Conservation (phyloP, 2,329 filamentous ascomycete genomes). For the Penicillium brevicompactum region DNA sequence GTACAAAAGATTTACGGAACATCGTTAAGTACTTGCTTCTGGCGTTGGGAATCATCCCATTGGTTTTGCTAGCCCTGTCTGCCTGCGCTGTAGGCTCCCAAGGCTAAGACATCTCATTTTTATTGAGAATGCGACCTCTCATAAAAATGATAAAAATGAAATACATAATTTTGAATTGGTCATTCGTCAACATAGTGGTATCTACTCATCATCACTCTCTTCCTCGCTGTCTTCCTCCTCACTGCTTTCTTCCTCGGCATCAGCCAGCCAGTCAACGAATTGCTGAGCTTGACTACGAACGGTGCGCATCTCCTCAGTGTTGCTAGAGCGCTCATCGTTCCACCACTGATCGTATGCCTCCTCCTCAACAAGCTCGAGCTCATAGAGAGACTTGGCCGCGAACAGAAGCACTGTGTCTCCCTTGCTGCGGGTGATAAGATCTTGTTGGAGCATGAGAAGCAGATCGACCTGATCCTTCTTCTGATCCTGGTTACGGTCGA, state of each 20-base stretch:
- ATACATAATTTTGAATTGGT: not conserved
- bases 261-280: conserved; percentile 81
- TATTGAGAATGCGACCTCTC: not conserved
- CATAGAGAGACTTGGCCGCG: conserved; percentile 81
- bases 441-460: conserved; percentile 76
- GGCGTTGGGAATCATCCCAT: not conserved
- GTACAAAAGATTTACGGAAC: not conserved
- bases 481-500: conserved; percentile 53
- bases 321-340: conserved; percentile 70
- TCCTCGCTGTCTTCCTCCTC: conserved; percentile 62
- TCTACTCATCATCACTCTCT: conserved; percentile 41
- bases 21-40: not conserved
- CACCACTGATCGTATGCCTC: conserved; percentile 90
- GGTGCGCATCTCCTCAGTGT: conserved; percentile 67
- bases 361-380: conserved; percentile 81
- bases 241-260: conserved; percentile 70
- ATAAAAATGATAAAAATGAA: not conserved
- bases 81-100: not conserved
- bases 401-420: conserved; percentile 72
- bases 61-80: not conserved
- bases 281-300: conserved; percentile 74
- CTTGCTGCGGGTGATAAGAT: conserved; percentile 67
- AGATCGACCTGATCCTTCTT: conserved; percentile 82
- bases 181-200: conserved; percentile 1
- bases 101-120: not conserved